Conservation (phyloP, 2,329 filamentous ascomycete genomes). For the Lachnellula hyalina region DNA sequence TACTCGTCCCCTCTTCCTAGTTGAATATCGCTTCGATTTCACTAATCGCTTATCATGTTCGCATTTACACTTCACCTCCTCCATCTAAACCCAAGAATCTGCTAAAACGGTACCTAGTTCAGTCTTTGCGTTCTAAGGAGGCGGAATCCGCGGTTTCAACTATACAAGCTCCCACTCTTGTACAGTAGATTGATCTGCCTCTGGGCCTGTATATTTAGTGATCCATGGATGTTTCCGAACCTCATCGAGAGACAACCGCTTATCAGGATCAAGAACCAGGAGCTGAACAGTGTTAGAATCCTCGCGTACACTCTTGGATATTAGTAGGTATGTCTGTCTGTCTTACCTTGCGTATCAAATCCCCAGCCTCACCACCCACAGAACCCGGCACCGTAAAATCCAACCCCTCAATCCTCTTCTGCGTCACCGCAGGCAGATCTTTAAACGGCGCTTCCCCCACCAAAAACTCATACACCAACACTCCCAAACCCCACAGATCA, state of each 20-base stretch:
- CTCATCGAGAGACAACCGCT: slow-evolving; percentile 79
- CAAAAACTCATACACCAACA: slow-evolving; percentile 91
- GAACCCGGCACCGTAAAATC: slow-evolving; percentile 88
- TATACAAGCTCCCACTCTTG: too few relatives aligned
- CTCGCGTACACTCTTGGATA: neutral
- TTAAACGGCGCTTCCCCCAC: slow-evolving; percentile 93
- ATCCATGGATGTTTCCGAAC: slow-evolving; percentile 90
- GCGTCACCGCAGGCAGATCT: slow-evolving; percentile 86
- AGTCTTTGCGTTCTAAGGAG: too few relatives aligned
- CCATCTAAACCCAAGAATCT: too few relatives aligned
- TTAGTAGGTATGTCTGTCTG: neutral
- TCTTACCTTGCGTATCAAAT: slow-evolving; percentile 79
- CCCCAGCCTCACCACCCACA: slow-evolving; percentile 78
- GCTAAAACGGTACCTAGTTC: too few relatives aligned
- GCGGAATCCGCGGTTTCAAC: too few relatives aligned
- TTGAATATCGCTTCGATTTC: too few relatives aligned
- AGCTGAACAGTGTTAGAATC: slow-evolving; percentile 45
- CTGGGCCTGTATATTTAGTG: slow-evolving; percentile 58
- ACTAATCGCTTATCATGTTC: too few relatives aligned
- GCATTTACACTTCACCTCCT: too few relatives aligned
- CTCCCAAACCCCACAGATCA: slow-evolving; percentile 87
- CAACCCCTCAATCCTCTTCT: slow-evolving; percentile 73
- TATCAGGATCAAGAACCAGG: slow-evolving; percentile 83
- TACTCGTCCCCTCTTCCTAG: too few relatives aligned
- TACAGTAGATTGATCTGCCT: too few relatives aligned